Conservation (phyloP, 192 early-diverging fungal genomes). For the Dispira parvispora region DNA sequence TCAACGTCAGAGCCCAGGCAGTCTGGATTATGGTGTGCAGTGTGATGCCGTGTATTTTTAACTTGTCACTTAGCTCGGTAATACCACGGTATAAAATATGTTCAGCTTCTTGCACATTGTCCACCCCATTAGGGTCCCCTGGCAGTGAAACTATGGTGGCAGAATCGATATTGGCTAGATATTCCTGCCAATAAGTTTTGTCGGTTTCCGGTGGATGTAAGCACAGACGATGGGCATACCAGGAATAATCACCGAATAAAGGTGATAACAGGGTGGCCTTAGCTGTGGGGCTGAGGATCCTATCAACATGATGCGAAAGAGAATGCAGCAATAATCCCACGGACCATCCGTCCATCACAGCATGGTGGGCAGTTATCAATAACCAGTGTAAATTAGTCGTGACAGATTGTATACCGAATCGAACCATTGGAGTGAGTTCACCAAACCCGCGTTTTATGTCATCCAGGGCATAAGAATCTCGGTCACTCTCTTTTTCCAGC, state of each 20-base stretch:
- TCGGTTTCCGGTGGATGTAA: too few species aligned
- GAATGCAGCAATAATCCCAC: neutral
- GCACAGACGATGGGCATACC: neutral
- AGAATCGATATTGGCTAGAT: neutral
- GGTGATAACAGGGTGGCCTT: neutral
- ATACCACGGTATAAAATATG: neutral
- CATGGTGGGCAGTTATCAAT: neutral
- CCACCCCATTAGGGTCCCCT: neutral
- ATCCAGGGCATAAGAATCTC: too few species aligned
- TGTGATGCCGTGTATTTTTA: neutral
- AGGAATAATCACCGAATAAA: neutral
- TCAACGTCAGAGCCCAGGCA: constrained; percentile 2
- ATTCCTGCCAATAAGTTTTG: neutral
- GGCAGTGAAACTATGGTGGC: neutral
- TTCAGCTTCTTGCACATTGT: too few species aligned
- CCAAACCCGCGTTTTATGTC: too few species aligned
- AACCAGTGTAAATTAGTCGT: neutral
- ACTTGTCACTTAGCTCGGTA: neutral
- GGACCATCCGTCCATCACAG: neutral
- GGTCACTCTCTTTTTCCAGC: too few species aligned
- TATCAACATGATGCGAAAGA: neutral
- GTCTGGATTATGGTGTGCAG: neutral
- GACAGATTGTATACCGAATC: too few species aligned
- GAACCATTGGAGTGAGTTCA: too few species aligned
- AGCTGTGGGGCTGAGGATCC: too few species aligned